Evolutionary conservation across 2,329 filamentous ascomycete genomes (phyloP), one percentile per base, ranked within the genome.

Genomic region (Trichoderma sp.): DNA sequence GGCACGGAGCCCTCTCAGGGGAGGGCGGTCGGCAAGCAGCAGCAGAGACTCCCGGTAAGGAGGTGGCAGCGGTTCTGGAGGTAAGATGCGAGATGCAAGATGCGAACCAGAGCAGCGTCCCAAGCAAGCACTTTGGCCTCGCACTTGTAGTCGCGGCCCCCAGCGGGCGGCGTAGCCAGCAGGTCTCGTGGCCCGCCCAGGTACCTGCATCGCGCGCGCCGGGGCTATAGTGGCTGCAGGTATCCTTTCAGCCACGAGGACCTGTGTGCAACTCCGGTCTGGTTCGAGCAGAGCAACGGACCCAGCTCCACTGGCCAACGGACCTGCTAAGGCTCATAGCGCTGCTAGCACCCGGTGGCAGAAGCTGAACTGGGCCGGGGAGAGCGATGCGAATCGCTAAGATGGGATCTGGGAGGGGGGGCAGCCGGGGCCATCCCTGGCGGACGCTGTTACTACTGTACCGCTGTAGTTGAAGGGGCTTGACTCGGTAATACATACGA

Each of bases 11-110:
- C 66, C 46, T 64, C 66, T 46, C 66, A 55, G 46, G 54, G 66
- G 54, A 49, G n/a, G n/a, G 5, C 18, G 16, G 16, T 18, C 34
- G 28, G 10, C 39, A n/a, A 39, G 32, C 49, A 46, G 61, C 43
- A 49, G 13, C 39, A 18, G 58, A 5, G 37, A 46, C 37, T 46
- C 26, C 58, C 30, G 43, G 58, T 39, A 46, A 69, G 61, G 59
- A 54, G 59, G 60, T 30, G 10, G 56, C n/a, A 58, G 59, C 54
- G 52, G 52, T 32, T 58, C 28, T 66, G 61, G 54, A 58, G 66
- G 59, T 58, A 49, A 69, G 54, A 66, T 69, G 68, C 39, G 55
- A 65, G 68, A 59, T 54, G 43, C 52, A 8, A 56, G 28, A 59
- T 46, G 28, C 58, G 39, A 59, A 59, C 56, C 56, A 37, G 56